Conservation (phyloP, 2,329 filamentous ascomycete genomes). For the Scopulariopsis brevicaulis region DNA sequence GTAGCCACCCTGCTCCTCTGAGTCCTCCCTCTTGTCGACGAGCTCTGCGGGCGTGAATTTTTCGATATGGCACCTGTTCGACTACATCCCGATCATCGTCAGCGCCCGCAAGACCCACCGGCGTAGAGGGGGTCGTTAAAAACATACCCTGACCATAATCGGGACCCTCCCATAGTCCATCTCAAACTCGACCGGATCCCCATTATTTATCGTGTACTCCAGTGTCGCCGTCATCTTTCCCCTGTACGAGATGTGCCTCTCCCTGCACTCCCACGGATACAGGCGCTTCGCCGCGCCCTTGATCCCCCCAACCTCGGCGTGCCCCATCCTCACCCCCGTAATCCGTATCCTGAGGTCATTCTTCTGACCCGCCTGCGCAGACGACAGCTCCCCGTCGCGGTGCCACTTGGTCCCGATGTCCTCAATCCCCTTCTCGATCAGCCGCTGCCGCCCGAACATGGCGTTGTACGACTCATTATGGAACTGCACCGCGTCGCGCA, state of each 20-base stretch:
- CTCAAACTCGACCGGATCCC: conserved; percentile 69
- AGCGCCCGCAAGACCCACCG: not conserved
- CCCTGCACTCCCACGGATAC: conserved; percentile 83
- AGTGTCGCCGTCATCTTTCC: conserved; percentile 75
- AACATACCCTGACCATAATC: conserved; percentile 76
- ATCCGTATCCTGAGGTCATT: conserved; percentile 72
- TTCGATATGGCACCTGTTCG: conserved; percentile 83
- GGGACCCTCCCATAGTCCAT: conserved; percentile 83
- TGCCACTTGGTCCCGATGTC: conserved; percentile 88
- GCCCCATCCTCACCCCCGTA: conserved; percentile 73
- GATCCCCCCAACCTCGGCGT: conserved; percentile 52
- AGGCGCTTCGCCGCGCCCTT: conserved; percentile 29
- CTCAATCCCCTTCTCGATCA: conserved; percentile 62
- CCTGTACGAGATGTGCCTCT: conserved; percentile 84
- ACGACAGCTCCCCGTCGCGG: conserved; percentile 67
- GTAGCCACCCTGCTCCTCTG: conserved; percentile 91
- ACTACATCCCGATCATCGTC: conserved; percentile 33
- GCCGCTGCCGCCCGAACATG: conserved; percentile 55
- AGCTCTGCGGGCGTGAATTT: conserved; percentile 72
- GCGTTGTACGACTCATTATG: conserved; percentile 96
- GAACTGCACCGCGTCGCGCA: conserved; percentile 77
- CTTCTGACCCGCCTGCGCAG: conserved; percentile 39
- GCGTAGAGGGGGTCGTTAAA: not conserved
- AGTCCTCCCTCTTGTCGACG: conserved; percentile 83
- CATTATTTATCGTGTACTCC: conserved; percentile 79